Evolutionary conservation across 768 basidiomycete species (phyloP), one percentile per base, ranked within the genome.

Genomic region (Leccinellum albellum): DNA sequence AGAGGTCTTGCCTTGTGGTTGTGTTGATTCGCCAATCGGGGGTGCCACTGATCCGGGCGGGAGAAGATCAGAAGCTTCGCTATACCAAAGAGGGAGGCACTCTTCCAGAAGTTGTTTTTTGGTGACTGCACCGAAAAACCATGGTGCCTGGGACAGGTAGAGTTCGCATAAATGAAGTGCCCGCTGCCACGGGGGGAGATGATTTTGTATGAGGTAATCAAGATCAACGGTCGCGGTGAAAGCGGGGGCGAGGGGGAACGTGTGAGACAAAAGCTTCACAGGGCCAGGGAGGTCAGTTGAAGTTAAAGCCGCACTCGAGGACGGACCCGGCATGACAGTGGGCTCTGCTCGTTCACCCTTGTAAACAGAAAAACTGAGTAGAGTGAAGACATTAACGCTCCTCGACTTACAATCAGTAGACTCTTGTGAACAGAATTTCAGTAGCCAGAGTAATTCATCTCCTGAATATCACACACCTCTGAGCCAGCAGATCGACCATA

Each of bases 101-200:
- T 87, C 85, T 55, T 87, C 82, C n/a, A 81, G 69, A 9, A 88
- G 70, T 59, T 91, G 88, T 15, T 74, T 75, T 45, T 77, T 75
- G 3, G 84, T 84, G 35, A 90, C 82, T 2, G 87, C 84, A 21
- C 87, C 85, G 56, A 88, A 89, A 66, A 89, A 88, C 89, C 89
- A 91, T 0, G 86, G 85, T 3, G 88, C 86, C 64, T 87, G 84
- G n/a, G 85, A 84, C 40, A 89, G 78, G 68, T 90, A 91, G 13
- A 88, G 75, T n/a, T 83, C 79, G 61, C 79, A 80, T 32, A 91
- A 76, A 31, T 82, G 78, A 46, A 70, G 74, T 0, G 85, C 83
- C 35, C 86, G 84, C 8, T 72, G 66, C 78, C 82, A 86, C 0
- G 80, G 69, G 0, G 89, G 89, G 1, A 89, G 77, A 64, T 82